Conservation (phyloP, 768 basidiomycete species). For the Tephrocybe sp. region DNA sequence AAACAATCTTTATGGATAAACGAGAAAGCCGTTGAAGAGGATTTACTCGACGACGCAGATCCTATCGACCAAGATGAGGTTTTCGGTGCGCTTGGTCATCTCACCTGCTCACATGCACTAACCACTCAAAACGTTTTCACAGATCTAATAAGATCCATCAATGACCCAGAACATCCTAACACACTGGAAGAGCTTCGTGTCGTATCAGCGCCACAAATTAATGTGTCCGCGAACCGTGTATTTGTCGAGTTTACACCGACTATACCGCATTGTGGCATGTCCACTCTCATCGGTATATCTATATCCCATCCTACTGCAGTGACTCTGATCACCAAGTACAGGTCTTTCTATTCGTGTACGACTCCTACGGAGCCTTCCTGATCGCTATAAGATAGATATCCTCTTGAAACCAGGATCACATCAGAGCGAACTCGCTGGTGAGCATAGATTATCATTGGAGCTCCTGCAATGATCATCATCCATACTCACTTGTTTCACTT, state of each 20-base stretch:
- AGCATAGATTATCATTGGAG: constrained; percentile 19
- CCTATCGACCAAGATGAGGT: constrained; percentile 91
- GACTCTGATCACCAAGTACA: constrained; percentile 24
- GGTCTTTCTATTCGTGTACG: constrained; percentile 96
- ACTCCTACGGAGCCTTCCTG: constrained; percentile 83
- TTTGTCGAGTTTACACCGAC: constrained; percentile 95
- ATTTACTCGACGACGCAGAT: constrained; percentile 55
- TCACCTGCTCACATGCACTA: neutral
- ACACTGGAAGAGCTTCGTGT: constrained; percentile 94
- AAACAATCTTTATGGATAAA: constrained; percentile 63
- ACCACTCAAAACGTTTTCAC: constrained; percentile 1
- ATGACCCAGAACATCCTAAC: constrained; percentile 94
- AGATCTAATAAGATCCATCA: constrained; percentile 92
- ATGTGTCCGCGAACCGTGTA: constrained; percentile 55
- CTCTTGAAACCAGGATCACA: constrained; percentile 92
- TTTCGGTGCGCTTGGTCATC: constrained; percentile 55
- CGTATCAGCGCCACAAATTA: constrained; percentile 86
- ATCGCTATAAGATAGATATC: constrained; percentile 94
- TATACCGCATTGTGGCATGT: constrained; percentile 97
- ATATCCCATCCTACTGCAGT: neutral
- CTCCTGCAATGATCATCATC: neutral
- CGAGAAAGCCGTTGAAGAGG: constrained; percentile 39
- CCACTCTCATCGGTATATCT: constrained; percentile 84
- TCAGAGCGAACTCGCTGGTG: constrained; percentile 89
- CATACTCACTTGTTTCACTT: neutral